Evolutionary conservation across 2,329 filamentous ascomycete genomes (phyloP), one percentile per base, ranked within the genome.

Genomic region (Phialophora chinensis): DNA sequence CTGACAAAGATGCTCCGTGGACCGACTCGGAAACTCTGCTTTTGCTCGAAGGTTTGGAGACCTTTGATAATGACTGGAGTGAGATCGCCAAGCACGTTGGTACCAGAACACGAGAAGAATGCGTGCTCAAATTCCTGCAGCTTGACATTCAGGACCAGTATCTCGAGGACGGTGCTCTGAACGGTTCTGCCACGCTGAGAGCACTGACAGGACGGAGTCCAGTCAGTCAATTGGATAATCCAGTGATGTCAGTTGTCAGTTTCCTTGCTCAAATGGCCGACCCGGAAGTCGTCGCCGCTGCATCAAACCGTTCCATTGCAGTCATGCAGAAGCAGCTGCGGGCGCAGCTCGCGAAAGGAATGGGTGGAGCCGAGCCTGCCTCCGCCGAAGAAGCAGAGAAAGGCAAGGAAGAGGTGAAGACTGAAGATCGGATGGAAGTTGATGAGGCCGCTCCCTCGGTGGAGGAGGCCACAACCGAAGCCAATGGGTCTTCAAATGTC

Each of bases 111-210:
- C 87, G 92, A 61, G 96, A 99, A 78, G 94, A 99, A 80, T 99
- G 95, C 77, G 94, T 98, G 17, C 85, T 98, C 73, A 95, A 97
- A 77, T 99, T 99, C 82, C 79, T 99, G 70, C 93, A 97, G 76
- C 84, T 99, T 42, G 94, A 97, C 72, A 99, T 99, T 69, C 95
- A 98, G 78, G 94, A 97, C 81, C 96, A 96, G 77, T 99, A 97
- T 75, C 83, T 97, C 10, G 93, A 98, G 74, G 88, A 92, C 7
- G 89, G 94, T 74, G 83, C 85, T 7, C 79, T 81, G 52, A 56
- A 84, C 83, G 11, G 86, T 81, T 86, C 88, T 7, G 82, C 91
- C 63, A 83, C 87, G 63, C 82, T 90, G 83, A 90, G 90, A 38
- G 86, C 88, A 64, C 86, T 92, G 60, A 87, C 90, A 66, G 93